Evolutionary conservation across 371 early-diverging fungal species (phyloP), one percentile per base, ranked within the genome.

Genomic region (Rhizopus microsporus): DNA sequence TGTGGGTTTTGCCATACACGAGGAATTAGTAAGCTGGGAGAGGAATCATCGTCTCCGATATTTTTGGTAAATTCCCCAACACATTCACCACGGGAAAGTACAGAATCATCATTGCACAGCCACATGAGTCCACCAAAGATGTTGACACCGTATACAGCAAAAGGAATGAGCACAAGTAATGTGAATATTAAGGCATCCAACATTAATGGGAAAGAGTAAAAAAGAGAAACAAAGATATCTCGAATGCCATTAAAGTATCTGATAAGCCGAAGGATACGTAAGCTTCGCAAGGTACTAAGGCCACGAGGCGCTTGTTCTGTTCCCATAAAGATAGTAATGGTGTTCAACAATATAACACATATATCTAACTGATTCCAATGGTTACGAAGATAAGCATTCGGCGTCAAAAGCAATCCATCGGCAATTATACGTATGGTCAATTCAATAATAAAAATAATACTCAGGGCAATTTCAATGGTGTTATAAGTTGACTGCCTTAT

Each of bases 181-280:
- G 83, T 82, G 44, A 84, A 60, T 15, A 81, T 54, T 30, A 84
- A 50, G 0, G 85, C 82, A 57, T 81, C 78, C 49, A 84, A 51
- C 85, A 84, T 84, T 40, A 77, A 58, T 0, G 85, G 85, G 17
- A 84, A 66, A 0, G 83, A 76, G 51, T 81, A 80, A 45, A 78
- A 68, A 17, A 84, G 56, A 16, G 81, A 77, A 16, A 74, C 72
- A 67, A 82, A 81, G 37, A 84, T 82, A 40, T 82, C 80, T 0
- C 81, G 75, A 4, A 84, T 71, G 12, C 85, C 81, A 17, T 77
- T 72, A 56, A 84, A 82, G 50, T 84, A 84, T 0, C 85, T 78
- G 30, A 84, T 75, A 32, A 84, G 56, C 51, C 85, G 80, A n/a
- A 84, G 57, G 6, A 84, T 75, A 68, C 83, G 82, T 40, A 84